A percentile compares a stretch with the other conserved stretches of the same genome.
These are phyloP conservation scores for Colletotrichum sp. DNA, from an alignment of 2,329 filamentous ascomycete species.

Conservation along the genomic window DNA sequence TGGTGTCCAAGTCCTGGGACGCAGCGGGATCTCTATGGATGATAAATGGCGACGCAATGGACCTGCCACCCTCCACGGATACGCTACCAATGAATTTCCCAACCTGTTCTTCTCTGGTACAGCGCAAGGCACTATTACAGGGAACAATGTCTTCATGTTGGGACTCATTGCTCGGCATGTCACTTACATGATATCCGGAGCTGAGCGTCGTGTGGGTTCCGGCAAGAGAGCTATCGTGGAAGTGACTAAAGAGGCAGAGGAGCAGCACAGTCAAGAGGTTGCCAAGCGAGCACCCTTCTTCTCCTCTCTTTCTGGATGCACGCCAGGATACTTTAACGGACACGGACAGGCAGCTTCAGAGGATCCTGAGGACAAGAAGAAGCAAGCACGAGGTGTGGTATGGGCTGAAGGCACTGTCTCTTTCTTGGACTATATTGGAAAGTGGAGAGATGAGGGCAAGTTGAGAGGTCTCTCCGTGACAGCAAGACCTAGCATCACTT, in stretches of 20 bases:
- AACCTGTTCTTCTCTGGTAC: slow-evolving; percentile 23
- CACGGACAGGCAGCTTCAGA: neutral
- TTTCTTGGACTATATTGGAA: neutral
- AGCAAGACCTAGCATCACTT: neutral
- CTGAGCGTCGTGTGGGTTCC: neutral
- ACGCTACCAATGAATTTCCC: slow-evolving; percentile 23
- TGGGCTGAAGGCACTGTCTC: neutral
- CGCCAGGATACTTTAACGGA: neutral
- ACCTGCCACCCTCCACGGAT: slow-evolving; percentile 20
- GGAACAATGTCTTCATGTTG: neutral
- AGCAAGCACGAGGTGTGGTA: neutral
- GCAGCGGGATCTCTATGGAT: slow-evolving; percentile 14
- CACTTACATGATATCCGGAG: slow-evolving; percentile 37
- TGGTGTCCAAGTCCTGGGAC: slow-evolving; percentile 12
- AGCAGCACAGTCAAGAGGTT: slow-evolving; percentile 36
- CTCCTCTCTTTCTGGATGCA: slow-evolving; percentile 10
- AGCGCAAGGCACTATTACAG: neutral
- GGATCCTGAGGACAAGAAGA: neutral
- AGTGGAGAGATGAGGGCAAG: neutral
- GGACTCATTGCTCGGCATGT: slow-evolving; percentile 47
- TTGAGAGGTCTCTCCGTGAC: neutral
- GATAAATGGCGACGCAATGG: slow-evolving; percentile 20
- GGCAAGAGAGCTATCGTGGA: slow-evolving; percentile 42
- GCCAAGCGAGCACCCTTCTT: slow-evolving; percentile 8
- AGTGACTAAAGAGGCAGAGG: slow-evolving; percentile 26